Conservation (phyloP, 2,329 filamentous ascomycete species). For the Tricladium varicosporioides region DNA sequence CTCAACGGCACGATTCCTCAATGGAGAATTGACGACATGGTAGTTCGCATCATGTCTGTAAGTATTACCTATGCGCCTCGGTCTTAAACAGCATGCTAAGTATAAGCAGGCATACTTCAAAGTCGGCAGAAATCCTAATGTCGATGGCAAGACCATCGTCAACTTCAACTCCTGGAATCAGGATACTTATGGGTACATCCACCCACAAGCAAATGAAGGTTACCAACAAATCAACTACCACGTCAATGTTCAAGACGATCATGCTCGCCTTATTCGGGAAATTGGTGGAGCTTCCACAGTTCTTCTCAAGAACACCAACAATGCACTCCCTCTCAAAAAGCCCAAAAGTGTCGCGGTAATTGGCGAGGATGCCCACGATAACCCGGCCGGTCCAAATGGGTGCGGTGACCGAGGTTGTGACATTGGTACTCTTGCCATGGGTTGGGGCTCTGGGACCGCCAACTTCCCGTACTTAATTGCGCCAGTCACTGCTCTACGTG, state of each 20-base stretch:
- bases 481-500: constrained; percentile 67
- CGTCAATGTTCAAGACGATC: constrained; percentile 75
- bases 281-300: constrained; percentile 79
- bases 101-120: constrained; percentile 36
- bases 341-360: constrained; percentile 74
- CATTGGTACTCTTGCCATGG: constrained; percentile 66
- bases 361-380: constrained; percentile 79
- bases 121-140: constrained; percentile 41
- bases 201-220: constrained; percentile 61
- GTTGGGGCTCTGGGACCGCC: constrained; percentile 74
- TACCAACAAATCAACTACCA: constrained; percentile 73
- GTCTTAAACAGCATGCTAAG: constrained; percentile 33
- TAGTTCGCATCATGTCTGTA: constrained; percentile 71
- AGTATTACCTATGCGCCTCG: constrained; percentile 54
- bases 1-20: constrained; percentile 86
- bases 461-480: constrained; percentile 76
- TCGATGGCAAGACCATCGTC: constrained; percentile 36
- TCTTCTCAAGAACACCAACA: constrained; percentile 76
- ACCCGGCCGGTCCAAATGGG: constrained; percentile 73
- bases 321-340: constrained; percentile 69
- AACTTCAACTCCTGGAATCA: constrained; percentile 90
- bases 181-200: constrained; percentile 69
- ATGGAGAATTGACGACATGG: constrained; percentile 91
- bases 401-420: constrained; percentile 58
- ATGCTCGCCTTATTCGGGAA: constrained; percentile 72